Evolutionary conservation across 2,329 filamentous ascomycete genomes (phyloP), one percentile per base, ranked within the genome.

Genomic region (Aspergillus vadensis): DNA sequence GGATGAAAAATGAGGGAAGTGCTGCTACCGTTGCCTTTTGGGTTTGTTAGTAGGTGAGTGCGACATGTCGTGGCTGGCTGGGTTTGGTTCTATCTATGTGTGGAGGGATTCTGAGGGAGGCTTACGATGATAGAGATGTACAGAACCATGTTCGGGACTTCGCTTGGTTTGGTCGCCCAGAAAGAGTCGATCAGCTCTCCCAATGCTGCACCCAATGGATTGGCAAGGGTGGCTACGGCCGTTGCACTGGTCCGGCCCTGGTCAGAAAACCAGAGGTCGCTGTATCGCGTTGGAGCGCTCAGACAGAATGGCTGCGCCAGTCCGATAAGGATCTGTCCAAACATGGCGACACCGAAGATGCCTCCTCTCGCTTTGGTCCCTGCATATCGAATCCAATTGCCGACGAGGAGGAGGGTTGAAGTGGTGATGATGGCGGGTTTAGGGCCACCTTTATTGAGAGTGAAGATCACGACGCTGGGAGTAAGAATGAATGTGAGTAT

Each of bases 241-340:
- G 94, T 98, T 17, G 94, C 94, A 57, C 90, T 89, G 12, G 97
- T 91, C 57, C 95, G 86, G 7, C 93, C 94, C 10, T 82, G 80
- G 69, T 90, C 88, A 1, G 91, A 93, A 78, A 98, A 98, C 95
- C 95, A 98, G 61, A 97, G 81, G 73, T 97, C 93, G 57, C 91
- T 95, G 77, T 96, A 99, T 63, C 91, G 83, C 0, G 95, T 94
- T 0, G 95, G 94, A 0, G 94, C 92, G 6, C 90, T 88, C 9
- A 98, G 85, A 12, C 96, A 91, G 74, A 98, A 98, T 0, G 95
- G 93, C 73, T 99, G 95, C 0, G 92, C 88, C 41, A 97, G 83
- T 0, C 94, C 95, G 55, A 91, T 92, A 62, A 99, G 75, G 73
- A 98, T 89, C 79, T 98, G 94, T 4, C 94, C 94, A 67, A 96